Evolutionary conservation across 192 early-diverging fungal species (phyloP).

Genomic region (Linnemannia exigua): DNA sequence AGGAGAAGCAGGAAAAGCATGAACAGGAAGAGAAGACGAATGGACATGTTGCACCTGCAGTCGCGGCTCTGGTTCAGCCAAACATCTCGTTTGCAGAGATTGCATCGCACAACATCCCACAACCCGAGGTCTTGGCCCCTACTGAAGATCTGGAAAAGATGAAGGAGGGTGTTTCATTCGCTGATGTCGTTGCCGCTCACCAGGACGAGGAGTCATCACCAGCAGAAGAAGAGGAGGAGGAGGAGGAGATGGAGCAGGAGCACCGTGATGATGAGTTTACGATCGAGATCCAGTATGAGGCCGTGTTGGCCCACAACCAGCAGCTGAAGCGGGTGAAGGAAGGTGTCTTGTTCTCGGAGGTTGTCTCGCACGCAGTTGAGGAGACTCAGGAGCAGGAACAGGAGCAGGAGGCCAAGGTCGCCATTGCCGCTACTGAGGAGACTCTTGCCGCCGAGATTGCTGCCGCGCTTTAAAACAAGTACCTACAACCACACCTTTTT

Average conservation of each 20-base stretch:
- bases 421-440: neutral
- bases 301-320: neutral
- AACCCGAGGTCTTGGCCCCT: constrained; percentile 25
- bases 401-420: neutral
- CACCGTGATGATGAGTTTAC: neutral
- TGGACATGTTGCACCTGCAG: constrained; percentile 5
- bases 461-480: neutral
- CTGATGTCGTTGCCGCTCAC: constrained; percentile 22
- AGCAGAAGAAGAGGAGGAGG: neutral
- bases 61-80: constrained; percentile 17
- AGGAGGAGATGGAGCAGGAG: neutral
- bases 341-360: constrained; percentile 22
- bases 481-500: neutral
- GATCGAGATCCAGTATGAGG: neutral
- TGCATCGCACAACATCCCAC: constrained; percentile 14
- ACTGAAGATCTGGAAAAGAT: constrained; percentile 50
- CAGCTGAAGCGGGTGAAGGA: constrained; percentile 19
- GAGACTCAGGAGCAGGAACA: neutral
- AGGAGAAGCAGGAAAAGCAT: constrained; percentile 9
- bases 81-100: constrained; percentile 34
- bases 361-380: constrained; percentile 2
- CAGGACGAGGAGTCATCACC: neutral
- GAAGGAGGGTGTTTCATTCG: constrained; percentile 47
- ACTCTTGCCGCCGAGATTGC: constrained; percentile 9
- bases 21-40: constrained; percentile 12